Base-by-base conservation (phyloP, 352 stramenopile species). In the Ochromonadaceae sp. region DNA sequence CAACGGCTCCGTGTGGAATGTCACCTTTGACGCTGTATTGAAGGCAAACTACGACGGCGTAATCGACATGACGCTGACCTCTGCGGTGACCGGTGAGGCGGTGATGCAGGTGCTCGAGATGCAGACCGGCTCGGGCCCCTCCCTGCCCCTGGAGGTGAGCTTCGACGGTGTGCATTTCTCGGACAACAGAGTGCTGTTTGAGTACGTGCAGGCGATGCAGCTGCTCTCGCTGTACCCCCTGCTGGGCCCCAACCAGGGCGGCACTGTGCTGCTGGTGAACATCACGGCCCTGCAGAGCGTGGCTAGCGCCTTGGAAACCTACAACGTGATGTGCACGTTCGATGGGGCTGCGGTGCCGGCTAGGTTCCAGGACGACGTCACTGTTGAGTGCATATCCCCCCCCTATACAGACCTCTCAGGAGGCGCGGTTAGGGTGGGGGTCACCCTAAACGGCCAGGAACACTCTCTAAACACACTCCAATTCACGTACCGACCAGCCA, bases 361-460 rank as follows among this genome's bases (percentile, higher is more conserved):
- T 1, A 28, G 40, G 35, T 65, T 43, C 28, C 32, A 22, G 4
- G 43, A 31, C 32, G 32, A 65, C 31, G 26, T 10, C 4, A 55
- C 26, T 39, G 9, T 65, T 55, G 22, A 55, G 26, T 65, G 39
- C 26, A 31, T 25, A 2, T 46, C 57, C 3, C 57, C 57, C n/a
- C 40, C 41, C 7, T 38, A 39, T 48, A 10, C 25, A 17, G 20
- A 34, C 7, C 9, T 42, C 2, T 34, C 42, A 43, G 53, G 38
- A 32, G 55, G 36, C 15, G 4, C 26, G n/a, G 32, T 56, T 2
- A 22, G 2, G 15, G 30, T 66, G 1, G 25, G 10, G 26, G 12
- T 66, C 1, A 56, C 58, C 7, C 4, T 66, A 1, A 66, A 66
- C 31, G 26, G 40, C 25, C 28, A 56, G 25, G 58, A 66, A 32